phyloP scores from a whole-genome alignment of 139 green algal genomes.

The Asterochloris erici region DNA sequence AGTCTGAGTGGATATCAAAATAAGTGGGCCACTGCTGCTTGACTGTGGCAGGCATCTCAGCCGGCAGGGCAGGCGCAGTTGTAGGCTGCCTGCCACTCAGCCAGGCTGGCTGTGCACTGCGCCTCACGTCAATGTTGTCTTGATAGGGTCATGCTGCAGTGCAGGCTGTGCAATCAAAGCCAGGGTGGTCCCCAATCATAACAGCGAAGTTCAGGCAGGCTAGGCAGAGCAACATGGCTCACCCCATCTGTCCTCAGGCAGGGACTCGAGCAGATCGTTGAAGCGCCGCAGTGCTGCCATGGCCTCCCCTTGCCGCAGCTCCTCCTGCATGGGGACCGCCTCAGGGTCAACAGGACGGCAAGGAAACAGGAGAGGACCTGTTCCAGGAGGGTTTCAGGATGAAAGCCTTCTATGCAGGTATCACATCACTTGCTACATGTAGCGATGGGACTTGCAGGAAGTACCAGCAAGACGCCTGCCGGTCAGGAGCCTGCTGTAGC shows the following conservation, averaged over 20 bases:
- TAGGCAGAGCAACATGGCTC: not conserved
- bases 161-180: not conserved
- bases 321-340: slow-evolving; percentile 38
- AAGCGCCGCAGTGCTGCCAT: slow-evolving; percentile 77
- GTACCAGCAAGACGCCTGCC: too few relatives aligned
- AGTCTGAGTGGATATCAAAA: too few relatives aligned
- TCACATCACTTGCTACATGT: too few relatives aligned
- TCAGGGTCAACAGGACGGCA: too few relatives aligned
- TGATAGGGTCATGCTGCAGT: not conserved
- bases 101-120: not conserved
- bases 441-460: too few relatives aligned
- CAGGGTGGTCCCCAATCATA: not conserved
- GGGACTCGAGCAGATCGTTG: slow-evolving; percentile 60
- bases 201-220: not conserved
- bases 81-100: not conserved
- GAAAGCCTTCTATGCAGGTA: too few relatives aligned
- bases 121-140: not conserved
- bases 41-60: too few relatives aligned
- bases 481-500: too few relatives aligned
- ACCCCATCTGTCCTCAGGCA: slow-evolving; percentile 71
- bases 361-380: too few relatives aligned
- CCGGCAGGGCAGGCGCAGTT: too few relatives aligned
- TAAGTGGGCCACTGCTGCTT: too few relatives aligned
- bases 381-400: too few relatives aligned
- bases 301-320: slow-evolving; percentile 68